Conservation (phyloP, 441 rosid species). For the Gossypium schwendimanii region DNA sequence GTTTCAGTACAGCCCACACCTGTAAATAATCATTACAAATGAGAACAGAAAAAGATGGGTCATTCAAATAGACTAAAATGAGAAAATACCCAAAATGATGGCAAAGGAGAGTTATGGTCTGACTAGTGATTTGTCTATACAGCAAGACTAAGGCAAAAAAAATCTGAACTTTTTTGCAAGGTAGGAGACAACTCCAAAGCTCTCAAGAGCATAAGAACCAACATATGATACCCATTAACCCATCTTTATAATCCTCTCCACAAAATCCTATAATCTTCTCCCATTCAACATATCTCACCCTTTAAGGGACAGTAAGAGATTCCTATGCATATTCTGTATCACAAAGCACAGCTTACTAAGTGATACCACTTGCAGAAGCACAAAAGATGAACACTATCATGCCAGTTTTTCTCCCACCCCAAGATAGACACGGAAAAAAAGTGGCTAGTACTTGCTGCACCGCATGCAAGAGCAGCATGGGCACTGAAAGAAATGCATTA, state of each 20-base stretch:
- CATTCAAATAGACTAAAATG: background rate
- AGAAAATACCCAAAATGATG: background rate
- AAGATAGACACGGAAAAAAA: background rate
- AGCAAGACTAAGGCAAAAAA: background rate
- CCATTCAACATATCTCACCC: background rate
- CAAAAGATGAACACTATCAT: background rate
- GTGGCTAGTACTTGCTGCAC: background rate
- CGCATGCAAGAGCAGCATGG: background rate
- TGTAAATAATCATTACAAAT: conserved; percentile 27
- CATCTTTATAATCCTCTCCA: background rate
- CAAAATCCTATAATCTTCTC: background rate
- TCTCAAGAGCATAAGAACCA: background rate
- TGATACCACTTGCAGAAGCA: background rate
- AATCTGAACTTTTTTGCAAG: background rate
- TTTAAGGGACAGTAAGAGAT: background rate
- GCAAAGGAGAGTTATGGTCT: background rate
- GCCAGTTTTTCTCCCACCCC: background rate
- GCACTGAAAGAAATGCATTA: background rate
- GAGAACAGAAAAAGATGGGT: background rate
- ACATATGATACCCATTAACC: background rate
- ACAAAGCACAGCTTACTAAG: background rate
- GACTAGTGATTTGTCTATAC: background rate
- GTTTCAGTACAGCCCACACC: conserved; percentile 99
- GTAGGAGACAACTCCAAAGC: background rate
- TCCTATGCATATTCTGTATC: background rate